These are phyloP conservation scores for Edaphochlamys debaryana DNA, from an alignment of 139 green algal species.

Conservation along the genomic window DNA sequence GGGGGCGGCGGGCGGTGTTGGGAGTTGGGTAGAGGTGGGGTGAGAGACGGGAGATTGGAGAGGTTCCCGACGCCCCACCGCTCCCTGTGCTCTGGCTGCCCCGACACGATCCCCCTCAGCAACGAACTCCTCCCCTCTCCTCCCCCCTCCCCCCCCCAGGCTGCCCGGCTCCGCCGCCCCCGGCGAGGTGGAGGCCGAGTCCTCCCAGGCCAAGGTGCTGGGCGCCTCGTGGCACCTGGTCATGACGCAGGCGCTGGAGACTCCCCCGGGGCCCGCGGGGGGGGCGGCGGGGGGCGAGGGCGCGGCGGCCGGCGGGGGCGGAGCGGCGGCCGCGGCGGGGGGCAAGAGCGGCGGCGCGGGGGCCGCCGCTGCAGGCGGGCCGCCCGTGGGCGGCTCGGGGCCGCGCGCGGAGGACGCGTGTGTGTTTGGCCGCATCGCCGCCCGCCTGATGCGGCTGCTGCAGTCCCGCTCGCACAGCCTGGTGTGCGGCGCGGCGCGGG, in stretches of 20 bases:
- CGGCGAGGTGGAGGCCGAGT: conserved; percentile 8
- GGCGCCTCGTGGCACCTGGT: conserved; percentile 76
- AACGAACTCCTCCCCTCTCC: not conserved
- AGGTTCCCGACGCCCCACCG: no score
- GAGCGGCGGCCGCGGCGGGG: not conserved
- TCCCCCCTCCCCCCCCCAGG: not conserved
- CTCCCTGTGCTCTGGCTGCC: no score
- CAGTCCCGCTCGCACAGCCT: conserved; percentile 16
- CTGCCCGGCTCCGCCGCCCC: conserved; percentile 6
- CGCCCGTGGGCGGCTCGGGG: not conserved
- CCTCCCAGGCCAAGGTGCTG: conserved; percentile 6
- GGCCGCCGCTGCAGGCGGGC: not conserved
- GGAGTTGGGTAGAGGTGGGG: not conserved
- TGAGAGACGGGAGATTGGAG: not conserved
- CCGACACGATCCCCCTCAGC: not conserved
- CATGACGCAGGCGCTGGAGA: conserved; percentile 50
- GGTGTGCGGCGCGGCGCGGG: conserved; percentile 14
- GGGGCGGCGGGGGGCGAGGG: not conserved
- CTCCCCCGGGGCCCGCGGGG: not conserved
- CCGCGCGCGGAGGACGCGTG: not conserved
- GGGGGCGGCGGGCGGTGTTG: not conserved
- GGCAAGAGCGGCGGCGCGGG: not conserved
- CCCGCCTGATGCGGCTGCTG: conserved; percentile 52
- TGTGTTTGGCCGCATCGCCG: conserved; percentile 50
- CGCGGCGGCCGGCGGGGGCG: not conserved